phyloP scores from a whole-genome alignment of 2,329 filamentous ascomycete genomes.

The Hypoxylon sp. region DNA sequence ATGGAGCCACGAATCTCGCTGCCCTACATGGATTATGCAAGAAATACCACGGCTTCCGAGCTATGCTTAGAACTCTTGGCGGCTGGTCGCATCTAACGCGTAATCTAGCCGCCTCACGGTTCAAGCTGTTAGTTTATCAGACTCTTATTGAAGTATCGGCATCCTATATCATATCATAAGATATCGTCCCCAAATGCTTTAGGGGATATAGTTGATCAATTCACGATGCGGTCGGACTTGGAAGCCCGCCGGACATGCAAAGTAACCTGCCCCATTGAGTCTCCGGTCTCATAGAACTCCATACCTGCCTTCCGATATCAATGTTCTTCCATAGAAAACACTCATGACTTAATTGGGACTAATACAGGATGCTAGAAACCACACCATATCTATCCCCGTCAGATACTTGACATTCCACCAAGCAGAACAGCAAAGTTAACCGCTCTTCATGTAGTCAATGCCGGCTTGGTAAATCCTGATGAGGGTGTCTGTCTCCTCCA shows the following conservation, averaged over 20 bases:
- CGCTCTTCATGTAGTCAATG: conserved; percentile 41
- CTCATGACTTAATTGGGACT: background rate
- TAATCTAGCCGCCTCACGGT: too few species aligned
- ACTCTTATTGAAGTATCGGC: too few species aligned
- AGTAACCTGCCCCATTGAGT: background rate
- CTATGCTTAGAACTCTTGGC: background rate
- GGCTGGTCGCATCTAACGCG: background rate
- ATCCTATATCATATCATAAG: too few species aligned
- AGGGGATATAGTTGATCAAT: background rate
- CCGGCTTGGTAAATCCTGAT: conserved; percentile 34
- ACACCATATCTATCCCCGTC: background rate
- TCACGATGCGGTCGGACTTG: background rate
- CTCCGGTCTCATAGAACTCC: background rate
- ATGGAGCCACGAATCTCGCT: background rate
- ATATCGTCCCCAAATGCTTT: too few species aligned
- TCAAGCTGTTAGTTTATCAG: too few species aligned
- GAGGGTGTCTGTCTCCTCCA: conserved; percentile 28
- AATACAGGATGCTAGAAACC: conserved; percentile 1
- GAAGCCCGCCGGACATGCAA: background rate
- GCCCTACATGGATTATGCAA: background rate
- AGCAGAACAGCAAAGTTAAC: conserved; percentile 3
- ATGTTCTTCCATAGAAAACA: background rate
- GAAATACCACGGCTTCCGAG: too few species aligned
- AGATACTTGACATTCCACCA: background rate
- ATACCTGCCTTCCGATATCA: background rate